Evolutionary conservation across 352 stramenopile genomes (phyloP).

Genomic region (Peronospora tabacina): DNA sequence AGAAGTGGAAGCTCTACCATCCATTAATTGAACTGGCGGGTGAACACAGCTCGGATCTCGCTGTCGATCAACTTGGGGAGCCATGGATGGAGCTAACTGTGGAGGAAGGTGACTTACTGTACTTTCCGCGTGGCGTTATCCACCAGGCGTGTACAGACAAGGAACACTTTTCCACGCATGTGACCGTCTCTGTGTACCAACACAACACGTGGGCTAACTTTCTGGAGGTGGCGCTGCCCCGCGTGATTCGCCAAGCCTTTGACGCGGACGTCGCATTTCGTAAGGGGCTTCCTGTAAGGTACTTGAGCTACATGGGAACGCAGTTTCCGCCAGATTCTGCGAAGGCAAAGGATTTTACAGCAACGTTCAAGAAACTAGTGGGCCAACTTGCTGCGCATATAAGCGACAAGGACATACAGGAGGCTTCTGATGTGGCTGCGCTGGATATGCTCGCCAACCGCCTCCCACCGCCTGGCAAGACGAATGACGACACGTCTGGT

Average conservation of each 20-base stretch:
- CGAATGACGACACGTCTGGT: slow-evolving; percentile 16
- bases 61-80: slow-evolving; percentile 52
- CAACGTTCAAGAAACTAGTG: slow-evolving; percentile 43
- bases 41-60: slow-evolving; percentile 74
- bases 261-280: slow-evolving; percentile 70
- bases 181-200: slow-evolving; percentile 86
- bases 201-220: slow-evolving; percentile 87
- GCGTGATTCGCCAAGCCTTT: slow-evolving; percentile 69
- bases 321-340: slow-evolving; percentile 39
- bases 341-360: slow-evolving; percentile 44
- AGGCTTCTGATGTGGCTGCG: slow-evolving; percentile 65
- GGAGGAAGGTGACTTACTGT: slow-evolving; percentile 78
- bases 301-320: slow-evolving; percentile 65
- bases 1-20: slow-evolving; percentile 85
- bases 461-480: slow-evolving; percentile 35
- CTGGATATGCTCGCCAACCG: slow-evolving; percentile 73
- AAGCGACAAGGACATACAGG: slow-evolving; percentile 45
- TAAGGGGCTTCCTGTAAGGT: slow-evolving; percentile 59
- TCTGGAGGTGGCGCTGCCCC: slow-evolving; percentile 67
- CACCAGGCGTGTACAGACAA: slow-evolving; percentile 75
- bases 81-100: slow-evolving; percentile 79
- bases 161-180: slow-evolving; percentile 75
- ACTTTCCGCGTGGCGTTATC: slow-evolving; percentile 76
- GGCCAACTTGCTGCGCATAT: slow-evolving; percentile 44
- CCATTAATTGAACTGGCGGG: slow-evolving; percentile 62